Base-by-base conservation (phyloP, 192 early-diverging fungal species). In the Gigaspora rosea region DNA sequence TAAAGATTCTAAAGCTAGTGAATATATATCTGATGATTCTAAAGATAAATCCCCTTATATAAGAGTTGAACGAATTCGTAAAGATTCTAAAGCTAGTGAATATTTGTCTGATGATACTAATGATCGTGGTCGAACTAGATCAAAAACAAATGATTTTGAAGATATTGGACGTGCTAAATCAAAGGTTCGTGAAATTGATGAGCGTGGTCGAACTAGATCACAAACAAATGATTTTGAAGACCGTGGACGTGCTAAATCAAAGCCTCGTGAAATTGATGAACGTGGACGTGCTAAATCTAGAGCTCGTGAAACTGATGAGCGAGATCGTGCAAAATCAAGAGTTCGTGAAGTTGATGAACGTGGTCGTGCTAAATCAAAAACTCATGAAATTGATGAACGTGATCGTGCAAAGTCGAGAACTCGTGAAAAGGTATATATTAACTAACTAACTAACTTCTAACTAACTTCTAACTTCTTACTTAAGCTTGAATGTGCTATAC, bases 201-300 rank as follows among this genome's bases (percentile, higher is more conserved):
- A 62, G 0, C 61, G 11, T 35, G 61, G 61, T 27, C 22, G 61
- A 11, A 20, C 61, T 0, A 62, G 11, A 62, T 62, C 61, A 32
- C 35, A 4, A 33, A 9, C 27, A 10, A 7, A 13, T 20, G 64
- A n/a, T 41, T 16, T 41, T 3, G 52, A 72, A 58, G 33, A 72
- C 1, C 52, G 51, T 15, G 49, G 51, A 16, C 36, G 73, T 16
- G 20, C 47, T 1, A 75, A 75, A 63, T 75, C 73, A 57, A 71
- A n/a, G 48, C 20, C 41, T 49, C 58, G 73, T 22, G 73, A 63
- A 50, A n/a, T 58, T 18, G 54, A 73, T 58, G 54, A 73, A 41
- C 71, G 56, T 59, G 57, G 71, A 10, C 59, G 73, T 18, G 12
- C 57, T 16, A 75, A 65, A 51, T 75, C 57, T 32, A 46, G 41